These are phyloP conservation scores for Liriodendron chinense DNA, from an alignment of 164 flowering plant genomes.

Conservation along the genomic window DNA sequence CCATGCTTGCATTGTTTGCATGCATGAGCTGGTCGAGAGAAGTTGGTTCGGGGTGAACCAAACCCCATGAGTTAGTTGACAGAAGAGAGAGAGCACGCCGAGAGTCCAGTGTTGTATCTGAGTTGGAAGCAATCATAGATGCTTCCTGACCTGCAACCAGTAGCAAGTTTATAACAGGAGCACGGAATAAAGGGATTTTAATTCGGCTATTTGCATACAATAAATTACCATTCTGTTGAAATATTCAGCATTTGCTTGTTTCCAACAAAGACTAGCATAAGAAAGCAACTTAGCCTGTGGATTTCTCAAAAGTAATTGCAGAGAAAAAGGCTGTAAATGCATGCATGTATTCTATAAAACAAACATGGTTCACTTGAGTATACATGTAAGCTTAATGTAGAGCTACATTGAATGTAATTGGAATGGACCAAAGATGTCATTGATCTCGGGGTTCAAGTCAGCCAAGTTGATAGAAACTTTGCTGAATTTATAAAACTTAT, in stretches of 20 bases:
- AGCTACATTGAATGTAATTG: no score
- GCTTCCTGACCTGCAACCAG: conserved; percentile 46
- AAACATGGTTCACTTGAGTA: no score
- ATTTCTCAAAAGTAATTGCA: no score
- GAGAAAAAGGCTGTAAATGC: no score
- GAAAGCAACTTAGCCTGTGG: no score
- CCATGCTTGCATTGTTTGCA: conserved; percentile 18
- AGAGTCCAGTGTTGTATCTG: conserved; percentile 46
- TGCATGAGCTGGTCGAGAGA: conserved; percentile 28
- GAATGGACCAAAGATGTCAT: not conserved
- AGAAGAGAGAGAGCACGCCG: conserved; percentile 99
- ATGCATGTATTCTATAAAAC: no score
- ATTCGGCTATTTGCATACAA: no score
- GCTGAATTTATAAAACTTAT: not conserved
- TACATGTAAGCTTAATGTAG: no score
- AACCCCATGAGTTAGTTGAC: conserved; percentile 65
- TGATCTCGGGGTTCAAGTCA: not conserved
- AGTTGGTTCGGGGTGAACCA: conserved; percentile 28
- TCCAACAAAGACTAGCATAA: no score
- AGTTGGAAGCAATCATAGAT: conserved; percentile 31
- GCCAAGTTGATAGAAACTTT: not conserved
- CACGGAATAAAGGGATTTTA: not conserved
- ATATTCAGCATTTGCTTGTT: no score
- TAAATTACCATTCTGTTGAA: no score
- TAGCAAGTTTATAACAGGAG: not conserved